Conservation (phyloP, 1,139 yeast species). For the Yamadazyma oceani region DNA sequence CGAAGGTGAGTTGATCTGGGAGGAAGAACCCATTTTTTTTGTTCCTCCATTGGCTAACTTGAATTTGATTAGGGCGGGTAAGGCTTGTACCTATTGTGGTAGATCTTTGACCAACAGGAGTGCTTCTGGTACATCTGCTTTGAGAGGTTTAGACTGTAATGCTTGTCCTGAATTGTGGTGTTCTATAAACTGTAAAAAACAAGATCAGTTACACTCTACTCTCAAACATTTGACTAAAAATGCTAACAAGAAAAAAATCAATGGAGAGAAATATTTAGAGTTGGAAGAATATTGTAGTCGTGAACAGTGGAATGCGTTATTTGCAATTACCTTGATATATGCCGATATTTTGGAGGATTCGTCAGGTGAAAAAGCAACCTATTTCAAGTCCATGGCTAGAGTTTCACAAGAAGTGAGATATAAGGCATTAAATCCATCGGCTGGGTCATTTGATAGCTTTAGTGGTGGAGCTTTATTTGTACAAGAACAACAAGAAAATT, state of each 20-base stretch:
- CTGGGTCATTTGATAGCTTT: constrained; percentile 53
- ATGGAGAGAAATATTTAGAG: constrained; percentile 49
- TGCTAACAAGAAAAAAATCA: constrained; percentile 32
- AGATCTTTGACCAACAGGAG: constrained; percentile 45
- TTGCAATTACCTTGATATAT: constrained; percentile 59
- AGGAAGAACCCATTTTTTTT: constrained; percentile 61
- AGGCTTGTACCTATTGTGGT: constrained; percentile 83
- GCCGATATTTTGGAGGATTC: constrained; percentile 51
- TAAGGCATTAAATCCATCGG: constrained; percentile 58
- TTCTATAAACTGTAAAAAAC: constrained; percentile 57
- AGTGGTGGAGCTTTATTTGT: constrained; percentile 52
- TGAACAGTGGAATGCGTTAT: constrained; percentile 69
- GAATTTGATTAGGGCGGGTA: constrained; percentile 60
- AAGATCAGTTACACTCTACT: constrained; percentile 51
- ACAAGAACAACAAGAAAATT: constrained; percentile 56
- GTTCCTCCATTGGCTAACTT: constrained; percentile 73
- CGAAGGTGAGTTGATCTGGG: constrained; percentile 58
- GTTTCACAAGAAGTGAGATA: constrained; percentile 68
- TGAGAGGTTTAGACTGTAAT: constrained; percentile 65
- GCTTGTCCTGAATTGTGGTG: constrained; percentile 77
- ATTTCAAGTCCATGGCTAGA: constrained; percentile 64
- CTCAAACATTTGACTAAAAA: constrained; percentile 54
- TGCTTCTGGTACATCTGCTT: constrained; percentile 28
- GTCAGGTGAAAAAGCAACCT: constrained; percentile 37
- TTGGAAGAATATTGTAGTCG: constrained; percentile 64